Percentiles rank a stretch among this genome's conserved stretches.
phyloP scores from a whole-genome alignment of 805 yeast species.

The Candida anglica region DNA sequence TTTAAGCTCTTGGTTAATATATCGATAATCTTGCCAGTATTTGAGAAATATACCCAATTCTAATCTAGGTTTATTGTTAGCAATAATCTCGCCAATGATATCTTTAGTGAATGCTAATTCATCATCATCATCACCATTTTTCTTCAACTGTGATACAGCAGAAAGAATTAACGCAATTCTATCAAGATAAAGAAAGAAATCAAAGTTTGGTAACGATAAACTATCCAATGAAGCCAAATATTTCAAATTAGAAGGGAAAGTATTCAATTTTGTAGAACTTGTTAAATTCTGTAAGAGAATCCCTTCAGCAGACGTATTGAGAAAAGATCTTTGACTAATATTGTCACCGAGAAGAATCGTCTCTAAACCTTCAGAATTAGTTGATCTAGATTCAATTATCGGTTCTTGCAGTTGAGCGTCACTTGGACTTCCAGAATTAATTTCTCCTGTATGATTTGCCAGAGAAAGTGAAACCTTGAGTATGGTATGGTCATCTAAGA shows the following conservation, averaged over 20 bases:
- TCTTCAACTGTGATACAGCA: conserved; percentile 21
- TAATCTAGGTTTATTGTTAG: conserved; percentile 18
- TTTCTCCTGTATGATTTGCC: conserved; percentile 22
- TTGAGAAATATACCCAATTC: conserved; percentile 31
- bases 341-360: not conserved
- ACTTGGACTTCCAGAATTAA: conserved; percentile 1
- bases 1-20: conserved; percentile 18
- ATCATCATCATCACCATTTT: conserved; percentile 7
- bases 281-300: conserved; percentile 25
- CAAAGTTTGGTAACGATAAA: conserved; percentile 24
- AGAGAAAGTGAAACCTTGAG: conserved; percentile 31
- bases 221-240: conserved; percentile 34
- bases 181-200: conserved; percentile 29
- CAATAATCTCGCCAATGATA: conserved; percentile 23
- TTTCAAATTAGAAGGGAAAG: conserved; percentile 32
- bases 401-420: conserved; percentile 1
- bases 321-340: not conserved
- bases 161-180: conserved; percentile 23
- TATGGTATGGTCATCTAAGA: conserved; percentile 19
- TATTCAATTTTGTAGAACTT: conserved; percentile 13
- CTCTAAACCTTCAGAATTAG: not conserved
- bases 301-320: conserved; percentile 17
- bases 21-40: conserved; percentile 33
- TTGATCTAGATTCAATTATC: not conserved
- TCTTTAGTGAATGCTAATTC: conserved; percentile 18